Evolutionary conservation across 2,329 filamentous ascomycete species (phyloP), one percentile per base, ranked within the genome.

Genomic region (Alternaria hordeiaustralica): DNA sequence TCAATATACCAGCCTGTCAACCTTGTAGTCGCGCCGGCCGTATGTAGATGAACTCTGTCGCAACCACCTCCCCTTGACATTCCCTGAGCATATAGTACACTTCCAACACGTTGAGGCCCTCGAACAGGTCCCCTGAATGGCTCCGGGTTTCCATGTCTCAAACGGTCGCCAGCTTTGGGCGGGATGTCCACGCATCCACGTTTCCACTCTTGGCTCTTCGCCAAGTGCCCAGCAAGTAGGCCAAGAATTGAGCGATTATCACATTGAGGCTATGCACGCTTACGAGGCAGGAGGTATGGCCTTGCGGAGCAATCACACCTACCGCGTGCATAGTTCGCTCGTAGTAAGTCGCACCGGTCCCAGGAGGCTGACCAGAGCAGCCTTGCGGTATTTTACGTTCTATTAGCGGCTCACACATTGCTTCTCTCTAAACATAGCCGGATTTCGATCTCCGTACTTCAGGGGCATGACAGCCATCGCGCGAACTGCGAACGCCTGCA

Each of bases 141-240:
- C 13, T 46, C 26, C 26, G 18, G 44, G 54, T 33, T 33, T 56
- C 13, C 20, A 25, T 30, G 43, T 46, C 18, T 56, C 54, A 56
- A 47, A 30, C 43, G 25, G 30, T 36, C 43, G 54, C 54, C 54
- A 56, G 20, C 15, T 33, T 15, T 30, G 54, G 41, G 54, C 54
- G 54, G 54, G 54, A 56, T 33, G 21, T 56, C 54, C 43, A 47
- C 44, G 43, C 43, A 56, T 56, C 54, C 54, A 56, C 20, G 54
- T 56, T 56, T 56, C 54, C 54, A 56, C 54, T 56, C 54, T 56
- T 56, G 54, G 54, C 54, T 56, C 43, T 28, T 56, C 43, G 54
- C 54, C 54, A 56, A 56, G 54, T 53, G 49, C 49, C 49, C 49
- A 41, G 49, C 49, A 23, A 53, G 49, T 53, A 53, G 49, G 54